Base-by-base conservation (phyloP, 495 filamentous ascomycete genomes). In the Daldinia childiae region DNA sequence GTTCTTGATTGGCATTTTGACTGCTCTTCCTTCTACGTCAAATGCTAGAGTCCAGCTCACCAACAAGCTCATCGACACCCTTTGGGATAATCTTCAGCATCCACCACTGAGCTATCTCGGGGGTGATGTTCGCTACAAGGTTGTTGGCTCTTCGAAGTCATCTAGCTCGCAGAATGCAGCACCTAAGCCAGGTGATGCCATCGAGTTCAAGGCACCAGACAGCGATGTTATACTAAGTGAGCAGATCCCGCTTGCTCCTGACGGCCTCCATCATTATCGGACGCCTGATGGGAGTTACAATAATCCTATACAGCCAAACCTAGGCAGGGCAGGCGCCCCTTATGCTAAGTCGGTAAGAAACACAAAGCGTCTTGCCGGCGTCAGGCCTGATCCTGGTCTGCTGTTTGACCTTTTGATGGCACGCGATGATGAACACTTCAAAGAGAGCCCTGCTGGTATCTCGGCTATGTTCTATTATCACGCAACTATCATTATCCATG, bases 381-480 rank as follows among this genome's bases (percentile, higher is more conserved):
- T 36, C 34, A 36, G 11, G 12, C 34, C 34, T 5, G 92, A 94
- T 72, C 86, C 92, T 0, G 88, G 87, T 32, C 81, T 87, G 1
- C 79, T 96, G 7, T 96, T 95, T 66, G 93, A 95, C 78, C 87
- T 86, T 59, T 76, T 93, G 4, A 86, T 93, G 82, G 86, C 84
- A 45, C 84, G 92, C 29, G 79, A 79, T 17, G 75, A 82, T 38
- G 86, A 87, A 56, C 77, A 85, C 14, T 88, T 85, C 62, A 85
- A 88, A 65, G 84, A 89, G 52, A 90, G 92, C 79, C 88, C 90
- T 4, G 91, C 89, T 50, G 88, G 89, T 58, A 87, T 95, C 32
- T 94, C 91, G 1, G 90, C 90, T 76, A 87, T 95, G 78, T 82
- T 97, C n/a, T 95, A 92, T 80, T 93, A 95, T 70, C 83, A 93